Percentiles rank a stretch among this genome's conserved stretches.
These are phyloP conservation scores for Scopulariopsis brevicaulis DNA, from an alignment of 2,329 filamentous ascomycete species.

Conservation along the genomic window DNA sequence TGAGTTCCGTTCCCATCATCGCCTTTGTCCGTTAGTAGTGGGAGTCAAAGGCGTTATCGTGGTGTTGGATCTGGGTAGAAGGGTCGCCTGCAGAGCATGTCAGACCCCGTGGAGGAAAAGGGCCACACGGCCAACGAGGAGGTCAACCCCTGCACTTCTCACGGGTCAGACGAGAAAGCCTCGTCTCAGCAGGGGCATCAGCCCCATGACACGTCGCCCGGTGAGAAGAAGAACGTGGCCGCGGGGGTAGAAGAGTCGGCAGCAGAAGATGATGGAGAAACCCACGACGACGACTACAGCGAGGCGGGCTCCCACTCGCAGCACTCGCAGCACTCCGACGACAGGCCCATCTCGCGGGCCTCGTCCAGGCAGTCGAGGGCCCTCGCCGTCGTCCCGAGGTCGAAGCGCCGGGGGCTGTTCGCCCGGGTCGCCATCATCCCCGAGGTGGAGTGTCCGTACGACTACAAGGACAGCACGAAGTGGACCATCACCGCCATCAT, in stretches of 20 bases:
- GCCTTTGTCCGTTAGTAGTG: background rate
- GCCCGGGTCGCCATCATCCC: slow-evolving; percentile 60
- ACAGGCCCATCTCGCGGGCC: background rate
- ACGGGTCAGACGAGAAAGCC: background rate
- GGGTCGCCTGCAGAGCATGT: background rate
- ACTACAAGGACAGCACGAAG: slow-evolving; percentile 65
- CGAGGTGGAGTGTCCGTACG: slow-evolving; percentile 65
- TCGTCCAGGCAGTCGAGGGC: slow-evolving; percentile 2
- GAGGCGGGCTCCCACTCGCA: slow-evolving; percentile 4
- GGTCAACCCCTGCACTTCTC: background rate
- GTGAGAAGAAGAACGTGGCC: background rate
- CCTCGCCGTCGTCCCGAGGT: slow-evolving; percentile 25
- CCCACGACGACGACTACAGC: background rate
- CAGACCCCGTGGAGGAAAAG: background rate
- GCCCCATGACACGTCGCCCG: background rate
- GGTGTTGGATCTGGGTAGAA: background rate
- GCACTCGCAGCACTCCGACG: background rate
- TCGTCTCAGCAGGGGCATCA: slow-evolving; percentile 1
- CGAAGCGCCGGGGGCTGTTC: slow-evolving; percentile 58
- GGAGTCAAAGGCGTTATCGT: background rate
- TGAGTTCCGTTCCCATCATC: background rate
- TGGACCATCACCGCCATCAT: slow-evolving; percentile 76
- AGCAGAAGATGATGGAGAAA: background rate
- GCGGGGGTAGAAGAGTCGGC: background rate
- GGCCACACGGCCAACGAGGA: background rate